These are phyloP conservation scores for Penicillium sp. DNA, from an alignment of 2,329 filamentous ascomycete genomes.

Conservation along the genomic window DNA sequence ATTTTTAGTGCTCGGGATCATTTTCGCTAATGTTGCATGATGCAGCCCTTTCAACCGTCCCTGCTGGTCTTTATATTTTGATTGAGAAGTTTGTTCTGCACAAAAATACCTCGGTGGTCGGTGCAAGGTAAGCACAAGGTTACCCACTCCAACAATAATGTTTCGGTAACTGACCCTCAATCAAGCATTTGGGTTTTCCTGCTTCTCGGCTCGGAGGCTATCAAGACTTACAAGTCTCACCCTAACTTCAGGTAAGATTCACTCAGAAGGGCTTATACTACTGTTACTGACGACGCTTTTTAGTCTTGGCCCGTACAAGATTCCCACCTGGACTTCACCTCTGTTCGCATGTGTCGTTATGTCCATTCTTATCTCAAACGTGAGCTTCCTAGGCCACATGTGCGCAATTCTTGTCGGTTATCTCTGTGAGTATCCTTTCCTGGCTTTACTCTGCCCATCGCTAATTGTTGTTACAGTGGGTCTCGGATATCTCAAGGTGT, in stretches of 20 bases:
- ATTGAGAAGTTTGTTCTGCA: slow-evolving; percentile 72
- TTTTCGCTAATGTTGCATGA: slow-evolving; percentile 19
- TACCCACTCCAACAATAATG: not conserved
- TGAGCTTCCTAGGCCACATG: slow-evolving; percentile 82
- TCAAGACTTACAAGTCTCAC: slow-evolving; percentile 79
- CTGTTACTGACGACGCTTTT: slow-evolving; percentile 23
- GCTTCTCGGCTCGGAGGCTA: slow-evolving; percentile 77
- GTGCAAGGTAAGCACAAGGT: slow-evolving; percentile 65
- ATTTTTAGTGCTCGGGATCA: not conserved
- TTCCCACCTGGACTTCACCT: slow-evolving; percentile 91
- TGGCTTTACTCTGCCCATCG: slow-evolving; percentile 1
- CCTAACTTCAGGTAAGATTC: slow-evolving; percentile 66
- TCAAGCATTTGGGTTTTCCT: slow-evolving; percentile 88
- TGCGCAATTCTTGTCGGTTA: slow-evolving; percentile 84
- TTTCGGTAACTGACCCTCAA: slow-evolving; percentile 13
- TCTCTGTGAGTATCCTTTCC: slow-evolving; percentile 60
- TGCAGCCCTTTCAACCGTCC: slow-evolving; percentile 75
- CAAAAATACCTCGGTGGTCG: slow-evolving; percentile 71
- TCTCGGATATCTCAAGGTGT: slow-evolving; percentile 81
- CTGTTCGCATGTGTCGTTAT: slow-evolving; percentile 73
- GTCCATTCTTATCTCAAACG: slow-evolving; percentile 73
- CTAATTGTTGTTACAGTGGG: slow-evolving; percentile 59
- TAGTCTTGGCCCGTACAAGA: slow-evolving; percentile 61
- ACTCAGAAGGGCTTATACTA: not conserved
- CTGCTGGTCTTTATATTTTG: slow-evolving; percentile 75